Base-by-base conservation (phyloP, 352 stramenopile species). In the Pythium aquatile region DNA sequence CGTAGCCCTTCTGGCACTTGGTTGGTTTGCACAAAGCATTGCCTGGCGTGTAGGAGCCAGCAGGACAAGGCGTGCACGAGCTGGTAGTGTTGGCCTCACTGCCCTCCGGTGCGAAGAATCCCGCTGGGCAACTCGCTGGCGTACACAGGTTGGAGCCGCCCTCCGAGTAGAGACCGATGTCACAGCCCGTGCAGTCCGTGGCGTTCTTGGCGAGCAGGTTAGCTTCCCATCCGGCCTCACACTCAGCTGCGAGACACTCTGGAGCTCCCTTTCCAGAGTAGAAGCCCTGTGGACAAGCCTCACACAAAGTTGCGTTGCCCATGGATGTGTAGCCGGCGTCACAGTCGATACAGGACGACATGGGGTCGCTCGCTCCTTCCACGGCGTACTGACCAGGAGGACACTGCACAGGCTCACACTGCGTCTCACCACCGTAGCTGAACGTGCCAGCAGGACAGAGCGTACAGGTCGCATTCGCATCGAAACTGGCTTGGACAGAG, bases 111-210 rank as follows among this genome's bases (percentile, higher is more conserved):
- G 65, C 68, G 47, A 66, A 81, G 39, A 61, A 78, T 0, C 74
- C 74, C 5, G 74, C 55, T 4, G 51, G 44, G 28, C 76, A 85
- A 55, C 70, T 85, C 30, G 76, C 72, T 5, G 74, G 59, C 35
- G 63, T 66, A 30, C 76, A 85, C 7, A 70, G 32, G 3, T 56
- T 56, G 5, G 65, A 66, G 30, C 68, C 70, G n/a, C 76, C 76
- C 16, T 74, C 65, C 2, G 76, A 82, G 56, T 65, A 85, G 7
- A 74, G 58, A 5, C 76, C 76, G 17, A 77, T 77, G 37, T 76
- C 71, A 14, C 74, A 85, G 33, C 68, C 74, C 28, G 63, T 78
- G 67, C 76, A 85, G 59, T 85, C 76, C 0, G 72, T 73, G 1
- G 74, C 63, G 56, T 85, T 81, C 40, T 61, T 65, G 8, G 76